A percentile compares a stretch with the other conserved stretches of the same genome.
These are phyloP conservation scores for Talaromyces sp. DNA, from an alignment of 2,329 filamentous ascomycete species.

Conservation along the genomic window DNA sequence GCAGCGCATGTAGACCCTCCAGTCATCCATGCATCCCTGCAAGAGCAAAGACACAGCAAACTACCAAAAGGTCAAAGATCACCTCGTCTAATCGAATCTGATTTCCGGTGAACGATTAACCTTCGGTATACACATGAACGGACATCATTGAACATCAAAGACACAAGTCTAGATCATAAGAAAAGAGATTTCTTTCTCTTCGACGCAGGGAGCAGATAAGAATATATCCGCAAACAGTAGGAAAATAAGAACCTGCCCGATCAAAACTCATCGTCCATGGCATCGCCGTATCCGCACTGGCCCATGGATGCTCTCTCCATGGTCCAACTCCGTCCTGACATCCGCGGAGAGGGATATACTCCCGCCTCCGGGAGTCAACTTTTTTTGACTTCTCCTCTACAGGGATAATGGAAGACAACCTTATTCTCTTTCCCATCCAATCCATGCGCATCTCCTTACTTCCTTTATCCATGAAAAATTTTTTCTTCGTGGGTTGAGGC, in stretches of 20 bases:
- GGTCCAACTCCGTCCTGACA: not conserved
- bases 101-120: not conserved
- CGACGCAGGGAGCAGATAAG: not conserved
- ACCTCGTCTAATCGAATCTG: not conserved
- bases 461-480: not conserved
- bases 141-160: not conserved
- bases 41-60: conserved; percentile 2
- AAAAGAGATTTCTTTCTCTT: not conserved
- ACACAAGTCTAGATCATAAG: not conserved
- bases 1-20: not conserved
- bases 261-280: not conserved
- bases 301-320: not conserved
- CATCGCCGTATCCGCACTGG: not conserved
- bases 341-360: not conserved
- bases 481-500: not conserved
- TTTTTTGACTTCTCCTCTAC: not conserved
- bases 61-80: conserved; percentile 5
- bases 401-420: not conserved
- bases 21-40: not conserved
- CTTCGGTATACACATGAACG: not conserved
- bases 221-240: conserved; percentile 4
- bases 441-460: not conserved
- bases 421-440: not conserved
- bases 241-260: not conserved
- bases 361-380: not conserved